Evolutionary conservation across 179 eudicot genomes (phyloP).

Genomic region (Pouteria campechiana): DNA sequence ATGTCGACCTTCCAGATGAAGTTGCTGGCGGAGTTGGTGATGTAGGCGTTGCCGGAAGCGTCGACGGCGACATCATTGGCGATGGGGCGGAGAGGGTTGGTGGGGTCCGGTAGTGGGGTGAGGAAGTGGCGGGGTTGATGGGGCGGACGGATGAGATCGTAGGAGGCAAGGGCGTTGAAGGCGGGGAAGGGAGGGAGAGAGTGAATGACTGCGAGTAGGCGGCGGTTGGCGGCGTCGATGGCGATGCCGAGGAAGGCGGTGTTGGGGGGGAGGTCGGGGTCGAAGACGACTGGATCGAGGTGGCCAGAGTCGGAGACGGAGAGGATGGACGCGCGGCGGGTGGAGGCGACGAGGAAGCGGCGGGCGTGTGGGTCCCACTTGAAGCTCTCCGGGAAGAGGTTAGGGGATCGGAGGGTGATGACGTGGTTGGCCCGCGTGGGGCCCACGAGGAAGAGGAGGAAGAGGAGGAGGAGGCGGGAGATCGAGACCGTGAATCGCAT

Average conservation of each 20-base stretch:
- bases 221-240: constrained; percentile 32
- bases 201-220: constrained; percentile 55
- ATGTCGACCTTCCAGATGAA: constrained; percentile 45
- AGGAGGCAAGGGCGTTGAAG: constrained; percentile 47
- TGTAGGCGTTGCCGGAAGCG: constrained; percentile 57
- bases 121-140: constrained; percentile 33
- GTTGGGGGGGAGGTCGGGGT: constrained; percentile 23
- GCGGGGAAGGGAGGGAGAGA: constrained; percentile 18
- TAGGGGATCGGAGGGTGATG: constrained; percentile 40
- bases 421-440: constrained; percentile 23
- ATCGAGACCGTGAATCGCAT: not conserved
- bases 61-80: constrained; percentile 65
- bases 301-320: constrained; percentile 66
- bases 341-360: constrained; percentile 57
- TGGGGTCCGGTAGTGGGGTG: constrained; percentile 28
- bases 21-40: constrained; percentile 55
- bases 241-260: constrained; percentile 38
- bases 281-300: constrained; percentile 30
- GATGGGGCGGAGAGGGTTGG: constrained; percentile 9
- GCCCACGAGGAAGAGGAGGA: not conserved
- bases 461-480: not conserved
- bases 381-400: constrained; percentile 54
- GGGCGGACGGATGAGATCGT: constrained; percentile 28
- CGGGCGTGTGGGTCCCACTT: constrained; percentile 47
- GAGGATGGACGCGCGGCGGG: constrained; percentile 24